Evolutionary conservation across 768 basidiomycete species (phyloP).

Genomic region (Lentinula detonsa): DNA sequence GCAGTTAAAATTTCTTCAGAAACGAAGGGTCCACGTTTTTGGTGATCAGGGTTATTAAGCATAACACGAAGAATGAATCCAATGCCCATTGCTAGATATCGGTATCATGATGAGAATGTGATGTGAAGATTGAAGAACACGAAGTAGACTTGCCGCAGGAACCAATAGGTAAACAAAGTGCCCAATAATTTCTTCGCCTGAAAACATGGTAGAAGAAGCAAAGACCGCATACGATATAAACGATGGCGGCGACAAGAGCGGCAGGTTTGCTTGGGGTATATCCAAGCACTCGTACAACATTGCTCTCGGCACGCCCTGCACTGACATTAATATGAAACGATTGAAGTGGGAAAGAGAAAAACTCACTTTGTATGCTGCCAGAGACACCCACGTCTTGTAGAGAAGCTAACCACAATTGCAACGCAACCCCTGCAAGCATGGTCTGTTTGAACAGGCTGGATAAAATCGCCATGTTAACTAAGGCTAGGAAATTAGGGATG

Average conservation of each 20-base stretch:
- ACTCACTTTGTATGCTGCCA: neutral
- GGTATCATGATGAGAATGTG: neutral
- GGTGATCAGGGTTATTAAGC: neutral
- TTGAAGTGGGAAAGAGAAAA: neutral
- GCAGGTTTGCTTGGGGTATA: constrained; percentile 19
- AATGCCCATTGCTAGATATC: neutral
- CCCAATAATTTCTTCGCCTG: constrained; percentile 22
- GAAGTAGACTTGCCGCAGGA: constrained; percentile 12
- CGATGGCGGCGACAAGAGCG: constrained; percentile 15
- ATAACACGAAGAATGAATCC: constrained; percentile 15
- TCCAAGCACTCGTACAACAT: constrained; percentile 3
- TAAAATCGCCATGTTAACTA: neutral
- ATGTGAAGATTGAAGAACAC: neutral
- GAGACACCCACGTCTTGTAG: neutral
- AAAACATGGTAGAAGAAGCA: constrained; percentile 15
- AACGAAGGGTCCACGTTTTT: constrained; percentile 10
- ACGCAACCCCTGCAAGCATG: neutral
- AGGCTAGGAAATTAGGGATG: neutral
- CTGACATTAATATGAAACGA: neutral
- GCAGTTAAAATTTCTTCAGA: constrained; percentile 17
- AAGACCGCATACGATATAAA: constrained; percentile 13
- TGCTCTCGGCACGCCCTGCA: neutral
- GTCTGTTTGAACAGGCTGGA: neutral
- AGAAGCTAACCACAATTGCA: neutral
- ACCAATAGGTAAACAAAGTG: constrained; percentile 24